Conservation (phyloP, 495 filamentous ascomycete genomes). For the Penicillium simplicissimum region DNA sequence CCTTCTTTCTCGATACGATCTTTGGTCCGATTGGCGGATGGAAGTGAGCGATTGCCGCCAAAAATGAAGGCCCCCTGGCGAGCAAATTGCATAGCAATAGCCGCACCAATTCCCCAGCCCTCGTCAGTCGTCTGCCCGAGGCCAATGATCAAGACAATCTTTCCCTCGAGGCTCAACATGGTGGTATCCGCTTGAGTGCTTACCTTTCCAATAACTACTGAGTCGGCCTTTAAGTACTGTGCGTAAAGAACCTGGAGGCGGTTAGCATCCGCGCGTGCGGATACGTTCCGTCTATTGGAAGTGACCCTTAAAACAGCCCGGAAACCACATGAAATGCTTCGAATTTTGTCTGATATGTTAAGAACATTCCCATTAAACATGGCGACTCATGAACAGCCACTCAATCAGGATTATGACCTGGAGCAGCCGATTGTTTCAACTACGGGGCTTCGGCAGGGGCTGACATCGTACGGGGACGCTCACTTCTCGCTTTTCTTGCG, state of each 20-base stretch:
- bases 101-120: constrained; percentile 52
- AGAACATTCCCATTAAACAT: too few relatives aligned
- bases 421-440: not conserved
- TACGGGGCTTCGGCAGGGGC: not conserved
- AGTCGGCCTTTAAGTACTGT: too few relatives aligned
- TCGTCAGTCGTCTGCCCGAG: constrained; percentile 45
- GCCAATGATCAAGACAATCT: constrained; percentile 53
- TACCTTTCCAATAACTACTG: too few relatives aligned
- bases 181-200: too few relatives aligned
- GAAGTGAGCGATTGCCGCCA: constrained; percentile 44
- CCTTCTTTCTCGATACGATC: constrained; percentile 26
- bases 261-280: too few relatives aligned
- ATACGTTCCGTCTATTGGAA: too few relatives aligned
- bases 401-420: not conserved
- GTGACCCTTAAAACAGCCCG: too few relatives aligned
- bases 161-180: constrained; percentile 40
- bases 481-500: not conserved
- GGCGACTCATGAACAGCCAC: too few relatives aligned
- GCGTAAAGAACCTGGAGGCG: too few relatives aligned
- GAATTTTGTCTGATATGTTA: too few relatives aligned
- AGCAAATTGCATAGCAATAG: constrained; percentile 45
- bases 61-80: constrained; percentile 48
- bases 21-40: constrained; percentile 38
- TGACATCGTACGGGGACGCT: not conserved
- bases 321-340: too few relatives aligned